Evolutionary conservation across 768 basidiomycete genomes (phyloP).

Genomic region (Leccinum imitatum): DNA sequence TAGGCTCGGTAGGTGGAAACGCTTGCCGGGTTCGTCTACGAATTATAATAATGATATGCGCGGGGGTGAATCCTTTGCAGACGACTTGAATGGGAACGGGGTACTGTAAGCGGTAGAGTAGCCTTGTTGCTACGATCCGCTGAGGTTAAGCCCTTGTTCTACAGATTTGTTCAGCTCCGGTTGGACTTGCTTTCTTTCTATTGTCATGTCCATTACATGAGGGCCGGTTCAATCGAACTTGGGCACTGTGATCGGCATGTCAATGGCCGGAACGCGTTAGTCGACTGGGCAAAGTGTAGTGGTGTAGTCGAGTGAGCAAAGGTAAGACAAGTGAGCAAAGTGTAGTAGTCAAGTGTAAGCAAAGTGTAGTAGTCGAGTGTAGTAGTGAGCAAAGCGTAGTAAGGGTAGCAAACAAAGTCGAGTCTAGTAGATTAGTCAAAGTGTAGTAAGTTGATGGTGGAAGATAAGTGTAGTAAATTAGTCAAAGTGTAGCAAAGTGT

Average conservation of each 20-base stretch:
- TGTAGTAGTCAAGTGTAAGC: no score
- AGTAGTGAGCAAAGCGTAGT: no score
- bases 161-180: constrained; percentile 60
- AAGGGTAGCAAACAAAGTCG: no score
- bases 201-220: constrained; percentile 1
- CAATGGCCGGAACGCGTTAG: no score
- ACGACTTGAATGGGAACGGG: constrained; percentile 74
- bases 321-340: no score
- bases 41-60: constrained; percentile 66
- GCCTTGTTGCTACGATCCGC: constrained; percentile 77
- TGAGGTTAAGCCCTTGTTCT: constrained; percentile 74
- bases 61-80: constrained; percentile 76
- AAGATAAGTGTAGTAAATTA: no score
- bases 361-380: no score
- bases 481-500: no score
- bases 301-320: no score
- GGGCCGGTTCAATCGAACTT: constrained; percentile 5
- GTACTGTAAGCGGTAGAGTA: constrained; percentile 78
- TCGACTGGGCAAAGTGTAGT: not conserved
- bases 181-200: constrained; percentile 7
- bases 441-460: no score
- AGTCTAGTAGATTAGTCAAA: no score
- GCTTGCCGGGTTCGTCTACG: constrained; percentile 38
- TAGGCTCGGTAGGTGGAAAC: constrained; percentile 53
- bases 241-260: not conserved